Evolutionary conservation across 2,329 filamentous ascomycete species (phyloP), one percentile per base, ranked within the genome.

Genomic region (Didymellaceae sp.): DNA sequence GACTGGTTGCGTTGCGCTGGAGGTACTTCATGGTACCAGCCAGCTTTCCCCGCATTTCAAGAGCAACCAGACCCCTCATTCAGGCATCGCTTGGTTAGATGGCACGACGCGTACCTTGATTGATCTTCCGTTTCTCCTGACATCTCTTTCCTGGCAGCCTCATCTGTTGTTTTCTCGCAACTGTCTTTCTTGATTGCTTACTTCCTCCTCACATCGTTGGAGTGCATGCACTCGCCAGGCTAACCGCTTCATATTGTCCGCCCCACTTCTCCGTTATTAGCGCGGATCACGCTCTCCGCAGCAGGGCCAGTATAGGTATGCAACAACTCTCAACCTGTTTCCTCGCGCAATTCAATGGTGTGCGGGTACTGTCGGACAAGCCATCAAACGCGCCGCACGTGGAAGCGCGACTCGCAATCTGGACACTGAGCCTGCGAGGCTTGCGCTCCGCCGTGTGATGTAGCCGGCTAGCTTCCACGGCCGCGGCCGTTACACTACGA

Each of bases 401-500:
- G 33, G 57, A 52, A 35, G 42, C 33, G 31, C 28, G 34, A 43
- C 32, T 25, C 24, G 39, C 28, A 46, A 21, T 20, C 28, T 48
- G 28, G 34, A 32, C 34, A 22, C 45, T 31, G 30, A 39, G 34
- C 35, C 21, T 31, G 33, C 14, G 30, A 49, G 25, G 16, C 16
- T 31, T 30, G 39, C 35, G 45, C 49, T 55, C 51, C 52, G 52
- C 43, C 48, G 56, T 40, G 57, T 55, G 40, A 58, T 49, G 57
- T 64, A 49, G 55, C 59, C 59, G 61, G 51, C 57, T 55, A 60
- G 60, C 43, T 61, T 63, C 61, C 62, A 65, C 62, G 62, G 62
- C 62, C 62, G 62, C 62, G 60, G 61, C 59, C 52, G 51, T 59
- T 58, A 45, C 31, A 42, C 45, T 50, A 47, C 54, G 34, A 54